Evolutionary conservation across 2,329 filamentous ascomycete genomes (phyloP).

Genomic region (Mycosphaerella sp.): DNA sequence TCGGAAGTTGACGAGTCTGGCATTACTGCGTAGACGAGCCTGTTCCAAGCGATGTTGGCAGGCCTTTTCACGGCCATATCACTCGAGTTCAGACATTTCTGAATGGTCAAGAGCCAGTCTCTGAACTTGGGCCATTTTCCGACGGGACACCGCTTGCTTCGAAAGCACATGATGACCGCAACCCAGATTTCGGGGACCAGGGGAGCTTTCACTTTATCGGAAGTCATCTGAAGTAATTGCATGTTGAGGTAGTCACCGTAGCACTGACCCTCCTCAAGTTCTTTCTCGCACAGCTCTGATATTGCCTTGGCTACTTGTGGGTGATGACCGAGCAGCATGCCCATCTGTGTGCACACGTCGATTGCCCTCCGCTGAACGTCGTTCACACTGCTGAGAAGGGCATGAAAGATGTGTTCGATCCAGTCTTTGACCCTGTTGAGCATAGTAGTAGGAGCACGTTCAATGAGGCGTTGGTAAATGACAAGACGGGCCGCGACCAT

Average conservation of each 20-base stretch:
- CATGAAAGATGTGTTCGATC: slow-evolving; percentile 74
- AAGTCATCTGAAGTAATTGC: slow-evolving; percentile 61
- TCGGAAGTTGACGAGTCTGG: slow-evolving; percentile 53
- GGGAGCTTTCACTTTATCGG: slow-evolving; percentile 51
- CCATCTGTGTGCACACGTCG: slow-evolving; percentile 63
- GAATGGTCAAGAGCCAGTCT: slow-evolving; percentile 70
- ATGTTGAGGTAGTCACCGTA: slow-evolving; percentile 65
- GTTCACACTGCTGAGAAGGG: slow-evolving; percentile 70
- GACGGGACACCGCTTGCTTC: slow-evolving; percentile 52
- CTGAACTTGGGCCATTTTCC: slow-evolving; percentile 62
- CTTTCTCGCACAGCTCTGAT: slow-evolving; percentile 54
- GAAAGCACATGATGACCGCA: slow-evolving; percentile 69
- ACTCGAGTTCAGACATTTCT: slow-evolving; percentile 74
- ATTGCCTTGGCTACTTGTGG: slow-evolving; percentile 60
- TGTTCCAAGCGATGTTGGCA: slow-evolving; percentile 79
- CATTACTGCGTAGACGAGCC: slow-evolving; percentile 68
- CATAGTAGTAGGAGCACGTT: slow-evolving; percentile 66
- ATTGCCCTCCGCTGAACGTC: slow-evolving; percentile 73
- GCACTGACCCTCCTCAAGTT: slow-evolving; percentile 48
- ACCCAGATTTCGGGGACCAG: slow-evolving; percentile 87
- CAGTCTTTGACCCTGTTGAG: slow-evolving; percentile 62
- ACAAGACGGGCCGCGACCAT: slow-evolving; percentile 69
- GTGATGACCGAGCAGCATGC: slow-evolving; percentile 62
- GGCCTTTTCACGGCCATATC: slow-evolving; percentile 65
- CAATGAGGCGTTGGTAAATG: slow-evolving; percentile 71